Percentiles rank a stretch among this genome's conserved stretches.
Evolutionary conservation across 2,329 filamentous ascomycete species (phyloP).

Genomic region (Leptographium galeiforme): DNA sequence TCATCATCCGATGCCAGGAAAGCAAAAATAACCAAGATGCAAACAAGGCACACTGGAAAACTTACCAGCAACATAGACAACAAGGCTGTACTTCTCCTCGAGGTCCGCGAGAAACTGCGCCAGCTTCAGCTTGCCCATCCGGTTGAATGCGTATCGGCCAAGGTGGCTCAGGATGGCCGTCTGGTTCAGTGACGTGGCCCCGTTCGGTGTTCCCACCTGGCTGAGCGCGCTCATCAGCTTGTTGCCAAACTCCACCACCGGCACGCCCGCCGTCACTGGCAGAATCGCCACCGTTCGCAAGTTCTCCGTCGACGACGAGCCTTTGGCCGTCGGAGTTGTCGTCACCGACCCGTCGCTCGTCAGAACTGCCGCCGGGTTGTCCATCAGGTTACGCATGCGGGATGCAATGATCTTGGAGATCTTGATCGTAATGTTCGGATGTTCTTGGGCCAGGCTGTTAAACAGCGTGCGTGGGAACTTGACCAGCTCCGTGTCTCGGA

Average conservation of each 20-base stretch:
- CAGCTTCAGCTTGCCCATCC: constrained; percentile 91
- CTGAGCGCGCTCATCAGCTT: constrained; percentile 74
- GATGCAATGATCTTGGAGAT: constrained; percentile 98
- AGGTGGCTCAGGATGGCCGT: constrained; percentile 88
- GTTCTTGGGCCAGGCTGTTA: constrained; percentile 93
- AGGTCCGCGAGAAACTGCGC: constrained; percentile 93
- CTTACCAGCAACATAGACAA: constrained; percentile 79
- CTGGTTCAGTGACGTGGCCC: constrained; percentile 85
- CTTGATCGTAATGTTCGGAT: constrained; percentile 96
- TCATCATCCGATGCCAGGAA: constrained; percentile 32
- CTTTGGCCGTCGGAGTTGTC: constrained; percentile 47
- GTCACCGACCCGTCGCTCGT: constrained; percentile 46
- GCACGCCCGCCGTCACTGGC: constrained; percentile 80
- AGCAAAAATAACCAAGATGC: neutral
- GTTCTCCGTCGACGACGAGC: constrained; percentile 77
- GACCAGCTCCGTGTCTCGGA: constrained; percentile 88
- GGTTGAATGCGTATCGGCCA: constrained; percentile 89
- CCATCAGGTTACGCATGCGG: constrained; percentile 78
- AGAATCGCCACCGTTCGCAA: constrained; percentile 84
- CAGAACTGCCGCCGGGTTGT: constrained; percentile 59
- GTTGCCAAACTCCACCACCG: constrained; percentile 89
- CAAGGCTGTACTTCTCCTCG: constrained; percentile 92
- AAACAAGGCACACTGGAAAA: constrained; percentile 1
- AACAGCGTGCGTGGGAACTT: constrained; percentile 94
- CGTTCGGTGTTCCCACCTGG: constrained; percentile 80